A percentile compares a stretch with the other conserved stretches of the same genome.
These are phyloP conservation scores for Pseudopediastrum boryanum DNA, from an alignment of 139 green algal genomes.

Conservation along the genomic window DNA sequence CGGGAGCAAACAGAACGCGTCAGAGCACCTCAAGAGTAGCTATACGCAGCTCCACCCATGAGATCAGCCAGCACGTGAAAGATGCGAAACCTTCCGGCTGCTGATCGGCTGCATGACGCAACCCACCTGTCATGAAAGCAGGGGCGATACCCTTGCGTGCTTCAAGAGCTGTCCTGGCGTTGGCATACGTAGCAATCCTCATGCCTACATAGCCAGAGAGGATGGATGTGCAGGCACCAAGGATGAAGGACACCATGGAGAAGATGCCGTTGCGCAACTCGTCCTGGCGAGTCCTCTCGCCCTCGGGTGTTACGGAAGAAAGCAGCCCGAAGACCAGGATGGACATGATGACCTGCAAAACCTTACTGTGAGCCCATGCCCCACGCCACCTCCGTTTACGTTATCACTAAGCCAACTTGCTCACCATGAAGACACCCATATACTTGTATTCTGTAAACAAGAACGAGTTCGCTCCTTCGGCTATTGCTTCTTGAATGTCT, in stretches of 20 bases:
- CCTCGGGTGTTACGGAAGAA: constrained; percentile 71
- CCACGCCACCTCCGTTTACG: neutral
- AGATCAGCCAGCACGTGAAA: neutral
- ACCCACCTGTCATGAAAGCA: constrained; percentile 89
- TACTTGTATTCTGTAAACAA: constrained; percentile 96
- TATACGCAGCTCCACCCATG: neutral
- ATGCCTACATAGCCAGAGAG: constrained; percentile 96
- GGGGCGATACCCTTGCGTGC: constrained; percentile 93
- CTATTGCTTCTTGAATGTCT: constrained; percentile 92
- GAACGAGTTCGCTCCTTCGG: constrained; percentile 91
- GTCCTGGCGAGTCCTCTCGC: constrained; percentile 55
- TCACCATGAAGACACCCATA: constrained; percentile 87
- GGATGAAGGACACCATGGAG: constrained; percentile 92
- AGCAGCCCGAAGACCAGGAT: constrained; percentile 95
- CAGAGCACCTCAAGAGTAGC: neutral
- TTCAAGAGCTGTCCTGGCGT: constrained; percentile 93
- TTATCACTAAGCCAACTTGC: neutral
- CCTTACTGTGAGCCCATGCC: neutral
- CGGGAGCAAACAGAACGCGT: constrained; percentile 11
- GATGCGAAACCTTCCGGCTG: neutral
- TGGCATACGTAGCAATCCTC: constrained; percentile 97
- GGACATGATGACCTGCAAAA: constrained; percentile 82
- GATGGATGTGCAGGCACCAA: constrained; percentile 91
- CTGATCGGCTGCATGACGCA: neutral
- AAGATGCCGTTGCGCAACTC: constrained; percentile 89